These are phyloP conservation scores for Vitis hybrid DNA, from an alignment of 177 flowering plant species.

Conservation along the genomic window DNA sequence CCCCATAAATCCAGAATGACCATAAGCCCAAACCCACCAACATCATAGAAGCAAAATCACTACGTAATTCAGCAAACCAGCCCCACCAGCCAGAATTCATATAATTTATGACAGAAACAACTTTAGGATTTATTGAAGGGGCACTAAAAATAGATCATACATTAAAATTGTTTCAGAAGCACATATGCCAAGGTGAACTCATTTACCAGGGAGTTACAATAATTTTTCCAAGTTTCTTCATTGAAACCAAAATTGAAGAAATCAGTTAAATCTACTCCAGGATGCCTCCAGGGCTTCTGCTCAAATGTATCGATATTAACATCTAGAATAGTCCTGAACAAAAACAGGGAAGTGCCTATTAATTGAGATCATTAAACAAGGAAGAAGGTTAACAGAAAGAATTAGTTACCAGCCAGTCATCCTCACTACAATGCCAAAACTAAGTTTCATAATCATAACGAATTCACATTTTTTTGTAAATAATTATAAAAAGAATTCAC, in stretches of 20 bases:
- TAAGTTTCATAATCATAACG: not conserved
- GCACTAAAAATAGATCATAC: not conserved
- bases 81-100: too few species aligned
- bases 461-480: not conserved
- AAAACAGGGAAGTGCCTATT: slow-evolving; percentile 10
- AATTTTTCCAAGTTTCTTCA: slow-evolving; percentile 73
- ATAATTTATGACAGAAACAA: not conserved
- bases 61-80: too few species aligned
- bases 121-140: not conserved
- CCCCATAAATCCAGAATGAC: not conserved
- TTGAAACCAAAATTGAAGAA: slow-evolving; percentile 75
- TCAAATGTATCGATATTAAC: slow-evolving; percentile 53
- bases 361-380: not conserved
- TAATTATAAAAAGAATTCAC: too few species aligned
- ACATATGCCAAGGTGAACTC: not conserved
- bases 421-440: not conserved
- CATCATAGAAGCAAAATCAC: too few species aligned
- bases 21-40: not conserved
- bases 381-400: not conserved
- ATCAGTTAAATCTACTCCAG: slow-evolving; percentile 66
- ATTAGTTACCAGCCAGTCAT: not conserved
- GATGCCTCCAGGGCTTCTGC: slow-evolving; percentile 67
- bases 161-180: not conserved
- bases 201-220: slow-evolving; percentile 61
- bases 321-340: slow-evolving; percentile 59